A percentile compares a stretch with the other conserved stretches of the same genome.
Evolutionary conservation across 768 basidiomycete genomes (phyloP).

Genomic region (Macrolepiota dolichaula): DNA sequence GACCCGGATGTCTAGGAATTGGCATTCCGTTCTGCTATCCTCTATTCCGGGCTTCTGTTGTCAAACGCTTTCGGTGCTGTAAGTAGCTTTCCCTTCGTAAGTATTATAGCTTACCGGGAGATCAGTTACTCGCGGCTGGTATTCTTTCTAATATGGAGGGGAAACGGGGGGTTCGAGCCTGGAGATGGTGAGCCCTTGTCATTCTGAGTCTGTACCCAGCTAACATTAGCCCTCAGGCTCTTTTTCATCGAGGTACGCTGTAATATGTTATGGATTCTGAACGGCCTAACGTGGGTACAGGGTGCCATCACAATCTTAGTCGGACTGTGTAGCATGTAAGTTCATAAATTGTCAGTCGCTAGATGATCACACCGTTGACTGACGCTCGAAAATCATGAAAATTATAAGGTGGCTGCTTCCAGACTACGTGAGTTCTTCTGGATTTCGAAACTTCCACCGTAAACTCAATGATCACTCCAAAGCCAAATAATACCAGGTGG

Average conservation of each 20-base stretch:
- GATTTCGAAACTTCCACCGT: not conserved
- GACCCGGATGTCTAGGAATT: conserved; percentile 40
- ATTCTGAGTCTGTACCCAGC: no score
- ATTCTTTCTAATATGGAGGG: conserved; percentile 49
- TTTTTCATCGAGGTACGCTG: conserved; percentile 59
- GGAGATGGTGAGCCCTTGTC: no score
- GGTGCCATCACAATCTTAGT: conserved; percentile 59
- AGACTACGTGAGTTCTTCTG: conserved; percentile 39
- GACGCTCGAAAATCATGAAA: not conserved
- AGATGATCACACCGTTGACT: not conserved
- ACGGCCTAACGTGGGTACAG: conserved; percentile 22
- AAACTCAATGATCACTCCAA: no score
- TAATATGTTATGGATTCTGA: no score
- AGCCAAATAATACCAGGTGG: conserved; percentile 63
- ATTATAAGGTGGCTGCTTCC: conserved; percentile 56
- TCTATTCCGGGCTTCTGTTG: conserved; percentile 53
- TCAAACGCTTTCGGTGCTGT: conserved; percentile 60
- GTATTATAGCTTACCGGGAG: not conserved
- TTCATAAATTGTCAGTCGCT: no score
- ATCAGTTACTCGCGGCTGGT: conserved; percentile 63
- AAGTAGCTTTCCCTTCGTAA: not conserved
- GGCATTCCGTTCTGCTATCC: conserved; percentile 53
- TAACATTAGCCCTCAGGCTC: conserved; percentile 34
- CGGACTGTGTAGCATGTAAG: conserved; percentile 51
- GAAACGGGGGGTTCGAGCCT: no score